A percentile compares a stretch with the other conserved stretches of the same genome.
These are phyloP conservation scores for Calamus simplicifolius DNA, from an alignment of 176 grass and related monocot species.

Conservation along the genomic window DNA sequence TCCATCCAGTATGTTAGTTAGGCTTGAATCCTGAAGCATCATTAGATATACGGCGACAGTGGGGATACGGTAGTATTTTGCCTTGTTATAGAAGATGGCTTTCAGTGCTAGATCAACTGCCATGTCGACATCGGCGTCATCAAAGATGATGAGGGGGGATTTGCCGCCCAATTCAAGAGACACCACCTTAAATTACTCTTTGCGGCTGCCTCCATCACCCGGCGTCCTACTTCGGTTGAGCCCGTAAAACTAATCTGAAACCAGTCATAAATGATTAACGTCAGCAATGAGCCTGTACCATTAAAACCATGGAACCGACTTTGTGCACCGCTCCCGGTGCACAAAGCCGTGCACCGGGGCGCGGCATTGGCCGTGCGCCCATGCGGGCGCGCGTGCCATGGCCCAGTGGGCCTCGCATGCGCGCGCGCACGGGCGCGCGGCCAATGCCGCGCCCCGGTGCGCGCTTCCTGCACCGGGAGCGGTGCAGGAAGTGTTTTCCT, in stretches of 20 bases:
- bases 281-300: neutral
- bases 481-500: no score
- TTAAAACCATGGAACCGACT: neutral
- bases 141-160: slow-evolving; percentile 72
- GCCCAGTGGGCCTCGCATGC: no score
- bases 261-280: neutral
- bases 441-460: no score
- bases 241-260: slow-evolving; percentile 74
- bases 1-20: no score
- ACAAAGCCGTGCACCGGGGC: no score
- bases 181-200: slow-evolving; percentile 68
- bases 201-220: slow-evolving; percentile 68
- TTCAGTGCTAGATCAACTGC: slow-evolving; percentile 52
- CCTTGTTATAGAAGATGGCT: slow-evolving; percentile 87
- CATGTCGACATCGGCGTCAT: slow-evolving; percentile 81
- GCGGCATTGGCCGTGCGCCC: no score
- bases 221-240: slow-evolving; percentile 52
- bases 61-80: neutral
- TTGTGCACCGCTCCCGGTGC: no score
- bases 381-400: no score
- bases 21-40: no score
- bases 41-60: no score
- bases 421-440: no score
- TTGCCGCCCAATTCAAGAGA: slow-evolving; percentile 91
- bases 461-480: no score